Base-by-base conservation (phyloP, 495 filamentous ascomycete species). In the Mytilinidion resinicola region DNA sequence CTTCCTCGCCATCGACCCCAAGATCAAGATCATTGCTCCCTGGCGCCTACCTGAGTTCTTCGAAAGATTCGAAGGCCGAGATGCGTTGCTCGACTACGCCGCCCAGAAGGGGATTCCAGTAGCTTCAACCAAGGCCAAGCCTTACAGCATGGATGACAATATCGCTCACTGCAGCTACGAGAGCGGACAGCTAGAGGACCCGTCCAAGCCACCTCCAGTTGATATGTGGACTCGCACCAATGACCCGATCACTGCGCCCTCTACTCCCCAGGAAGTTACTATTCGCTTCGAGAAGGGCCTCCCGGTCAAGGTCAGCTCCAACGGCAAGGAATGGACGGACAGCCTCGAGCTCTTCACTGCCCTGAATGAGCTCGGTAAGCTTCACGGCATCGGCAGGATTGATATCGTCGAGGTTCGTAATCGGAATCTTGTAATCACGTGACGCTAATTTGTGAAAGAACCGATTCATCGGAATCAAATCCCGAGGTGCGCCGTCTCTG, bases 131-230 rank as follows among this genome's bases (percentile, higher is more conserved):
- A 52, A 52, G 50, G 50, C 50, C 14, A 50, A 48, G 55, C 55
- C 55, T 10, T 57, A 50, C 12, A 44, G 36, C 11, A 57, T 57
- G 55, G 55, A 57, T 17, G 55, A 57, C 21, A 57, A 57, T 33
- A 2, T 57, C 4, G 55, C 55, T 9, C 55, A 57, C 41, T 57
- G 55, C 55, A 44, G 36, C 36, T 57, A 57, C 21, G 55, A 57
- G 44, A 33, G 5, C 12, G 55, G 55, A 9, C 5, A 7, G 46
- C 43, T 57, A 9, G 55, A 57, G 21, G 55, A 57, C 36, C 55
- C 55, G 7, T 39, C 36, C 41, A 1, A 6, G 35, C 36, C 55
- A 15, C 55, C 55, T 3, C 55, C 44, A 8, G 11, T 53, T 15
- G 50, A 39, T 12, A 52, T 52, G 50, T 52, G 50, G 50, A 52